phyloP scores from a whole-genome alignment of 2,329 filamentous ascomycete species.

The Fusarium annulatum region DNA sequence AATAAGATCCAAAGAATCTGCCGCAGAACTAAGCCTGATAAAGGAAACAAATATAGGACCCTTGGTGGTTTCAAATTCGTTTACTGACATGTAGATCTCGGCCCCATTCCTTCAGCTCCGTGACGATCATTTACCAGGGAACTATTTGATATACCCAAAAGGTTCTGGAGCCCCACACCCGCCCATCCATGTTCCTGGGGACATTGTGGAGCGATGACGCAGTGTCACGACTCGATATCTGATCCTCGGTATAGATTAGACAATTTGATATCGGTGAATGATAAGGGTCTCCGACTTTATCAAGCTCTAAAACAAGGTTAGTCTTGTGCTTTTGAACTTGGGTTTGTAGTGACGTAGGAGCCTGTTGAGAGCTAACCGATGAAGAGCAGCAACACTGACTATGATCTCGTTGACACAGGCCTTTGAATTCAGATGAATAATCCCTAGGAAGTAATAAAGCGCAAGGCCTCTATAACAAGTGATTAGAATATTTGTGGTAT shows the following conservation, averaged over 20 bases:
- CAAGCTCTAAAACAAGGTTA: neutral
- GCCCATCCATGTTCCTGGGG: neutral
- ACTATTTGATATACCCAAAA: neutral
- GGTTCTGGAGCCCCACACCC: neutral
- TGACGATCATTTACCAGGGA: neutral
- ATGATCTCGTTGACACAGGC: rapidly evolving
- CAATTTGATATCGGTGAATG: neutral
- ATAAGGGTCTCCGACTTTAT: neutral
- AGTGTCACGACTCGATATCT: neutral
- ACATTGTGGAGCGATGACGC: neutral
- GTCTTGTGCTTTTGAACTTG: neutral
- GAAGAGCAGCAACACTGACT: rapidly evolving
- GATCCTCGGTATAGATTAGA: neutral
- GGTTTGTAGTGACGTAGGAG: neutral
- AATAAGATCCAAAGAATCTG: neutral
- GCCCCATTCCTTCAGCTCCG: neutral
- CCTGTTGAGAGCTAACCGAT: neutral
- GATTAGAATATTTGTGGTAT: neutral
- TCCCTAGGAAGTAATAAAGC: no score
- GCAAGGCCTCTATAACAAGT: rapidly evolving
- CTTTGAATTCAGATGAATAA: neutral
- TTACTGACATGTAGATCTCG: neutral
- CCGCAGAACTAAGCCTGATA: neutral
- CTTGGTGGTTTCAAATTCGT: neutral
- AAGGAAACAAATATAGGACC: neutral